phyloP scores from a whole-genome alignment of 73 alveolate genomes.

The Breviolum minutum region DNA sequence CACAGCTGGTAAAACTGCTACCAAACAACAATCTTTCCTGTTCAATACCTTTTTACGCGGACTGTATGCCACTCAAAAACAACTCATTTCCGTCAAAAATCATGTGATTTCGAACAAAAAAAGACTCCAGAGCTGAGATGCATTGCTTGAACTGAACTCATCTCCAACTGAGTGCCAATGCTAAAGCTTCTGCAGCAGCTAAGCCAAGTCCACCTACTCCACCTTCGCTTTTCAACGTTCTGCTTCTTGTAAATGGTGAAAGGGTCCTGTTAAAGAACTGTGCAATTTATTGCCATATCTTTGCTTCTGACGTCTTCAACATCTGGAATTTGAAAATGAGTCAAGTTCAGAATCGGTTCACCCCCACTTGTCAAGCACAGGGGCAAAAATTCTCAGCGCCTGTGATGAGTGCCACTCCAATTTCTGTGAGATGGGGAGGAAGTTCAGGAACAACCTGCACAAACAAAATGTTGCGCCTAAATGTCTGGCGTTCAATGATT shows the following conservation, averaged over 20 bases:
- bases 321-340: too few relatives aligned
- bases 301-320: too few relatives aligned
- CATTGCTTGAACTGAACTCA: neutral
- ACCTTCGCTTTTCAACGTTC: neutral
- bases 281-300: neutral
- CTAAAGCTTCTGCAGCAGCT: constrained; percentile 90
- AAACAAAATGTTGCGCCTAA: too few relatives aligned
- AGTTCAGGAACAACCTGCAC: constrained; percentile 39
- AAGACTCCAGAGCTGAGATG: neutral
- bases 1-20: neutral
- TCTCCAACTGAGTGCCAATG: neutral
- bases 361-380: too few relatives aligned
- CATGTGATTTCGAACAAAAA: neutral
- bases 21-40: too few relatives aligned
- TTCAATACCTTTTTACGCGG: too few relatives aligned
- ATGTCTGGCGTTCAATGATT: too few relatives aligned
- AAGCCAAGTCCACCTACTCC: constrained; percentile 75
- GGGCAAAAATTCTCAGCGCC: neutral
- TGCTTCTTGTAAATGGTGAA: neutral
- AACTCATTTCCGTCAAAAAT: too few relatives aligned
- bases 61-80: too few relatives aligned
- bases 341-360: too few relatives aligned
- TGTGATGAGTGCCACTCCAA: constrained; percentile 78
- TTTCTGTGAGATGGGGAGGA: constrained; percentile 49
- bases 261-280: neutral